Percentiles rank a stretch among this genome's conserved stretches.
Evolutionary conservation across 2,329 filamentous ascomycete species (phyloP).

Genomic region (Ploettnerulaceae sp.): DNA sequence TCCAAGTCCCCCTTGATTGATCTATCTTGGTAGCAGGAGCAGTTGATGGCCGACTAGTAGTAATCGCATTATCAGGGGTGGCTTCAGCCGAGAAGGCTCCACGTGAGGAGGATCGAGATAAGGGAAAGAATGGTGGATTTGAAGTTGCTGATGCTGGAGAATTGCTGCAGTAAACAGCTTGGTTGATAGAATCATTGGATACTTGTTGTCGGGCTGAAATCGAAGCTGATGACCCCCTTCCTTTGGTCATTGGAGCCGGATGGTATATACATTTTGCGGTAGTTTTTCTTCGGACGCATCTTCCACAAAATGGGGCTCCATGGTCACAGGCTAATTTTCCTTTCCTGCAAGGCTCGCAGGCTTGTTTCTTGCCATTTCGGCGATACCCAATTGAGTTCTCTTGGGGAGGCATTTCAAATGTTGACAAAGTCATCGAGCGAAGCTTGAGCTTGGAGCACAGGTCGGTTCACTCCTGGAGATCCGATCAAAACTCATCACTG

Average conservation of each 20-base stretch:
- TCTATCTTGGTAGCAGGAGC: constrained; percentile 5
- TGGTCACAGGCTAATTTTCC: constrained; percentile 32
- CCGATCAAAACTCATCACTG: no score
- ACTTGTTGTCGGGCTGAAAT: neutral
- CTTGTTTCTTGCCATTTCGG: constrained; percentile 31
- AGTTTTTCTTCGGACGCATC: constrained; percentile 27
- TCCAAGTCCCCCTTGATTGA: constrained; percentile 20
- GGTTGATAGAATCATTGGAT: neutral
- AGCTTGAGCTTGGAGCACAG: no score
- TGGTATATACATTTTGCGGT: constrained; percentile 29
- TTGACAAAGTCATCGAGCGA: neutral
- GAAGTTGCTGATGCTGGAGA: neutral
- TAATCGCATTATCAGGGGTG: neutral
- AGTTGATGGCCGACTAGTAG: neutral
- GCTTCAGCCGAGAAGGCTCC: neutral
- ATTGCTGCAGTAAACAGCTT: neutral
- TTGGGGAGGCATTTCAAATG: constrained; percentile 13
- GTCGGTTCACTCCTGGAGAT: no score
- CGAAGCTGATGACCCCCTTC: constrained; percentile 1
- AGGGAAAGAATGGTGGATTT: constrained; percentile 1
- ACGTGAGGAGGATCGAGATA: neutral
- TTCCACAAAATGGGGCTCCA: constrained; percentile 25
- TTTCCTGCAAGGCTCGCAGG: constrained; percentile 32
- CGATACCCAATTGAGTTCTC: constrained; percentile 22
- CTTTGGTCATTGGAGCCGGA: constrained; percentile 28